These are phyloP conservation scores for Talaromyces adpressus DNA, from an alignment of 495 filamentous ascomycete genomes.

Conservation along the genomic window DNA sequence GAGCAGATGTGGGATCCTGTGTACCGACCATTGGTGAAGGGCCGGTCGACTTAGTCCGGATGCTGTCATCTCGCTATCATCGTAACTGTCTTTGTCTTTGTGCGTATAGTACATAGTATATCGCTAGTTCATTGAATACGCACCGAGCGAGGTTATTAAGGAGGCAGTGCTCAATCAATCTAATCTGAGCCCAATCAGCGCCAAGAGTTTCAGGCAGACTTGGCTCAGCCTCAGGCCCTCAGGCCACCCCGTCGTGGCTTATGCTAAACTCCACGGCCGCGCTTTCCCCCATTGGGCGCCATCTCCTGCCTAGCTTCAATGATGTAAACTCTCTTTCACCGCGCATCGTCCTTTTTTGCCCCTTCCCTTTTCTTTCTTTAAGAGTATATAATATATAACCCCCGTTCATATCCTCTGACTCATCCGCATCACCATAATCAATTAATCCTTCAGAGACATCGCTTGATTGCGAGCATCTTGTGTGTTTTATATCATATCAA, in stretches of 20 bases:
- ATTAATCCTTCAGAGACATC: background rate
- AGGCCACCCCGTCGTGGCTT: background rate
- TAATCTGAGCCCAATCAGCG: background rate
- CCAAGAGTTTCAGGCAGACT: background rate
- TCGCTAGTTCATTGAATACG: background rate
- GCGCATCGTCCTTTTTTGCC: background rate
- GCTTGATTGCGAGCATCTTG: background rate
- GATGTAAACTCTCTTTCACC: background rate
- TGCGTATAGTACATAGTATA: background rate
- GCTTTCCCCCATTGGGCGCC: background rate
- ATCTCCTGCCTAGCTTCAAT: background rate
- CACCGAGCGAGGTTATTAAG: background rate
- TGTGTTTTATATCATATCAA: background rate
- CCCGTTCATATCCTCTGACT: background rate
- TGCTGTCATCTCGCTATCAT: too few species aligned
- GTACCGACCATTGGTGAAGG: constrained; percentile 56
- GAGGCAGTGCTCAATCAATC: background rate
- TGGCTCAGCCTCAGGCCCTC: background rate
- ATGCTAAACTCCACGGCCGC: background rate
- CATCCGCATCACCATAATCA: background rate
- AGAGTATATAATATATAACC: background rate
- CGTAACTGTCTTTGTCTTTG: background rate
- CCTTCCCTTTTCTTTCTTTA: background rate
- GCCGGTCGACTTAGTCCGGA: background rate
- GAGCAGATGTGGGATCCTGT: constrained; percentile 87